Conservation (phyloP, 495 filamentous ascomycete genomes). For the Penicillium salamii region DNA sequence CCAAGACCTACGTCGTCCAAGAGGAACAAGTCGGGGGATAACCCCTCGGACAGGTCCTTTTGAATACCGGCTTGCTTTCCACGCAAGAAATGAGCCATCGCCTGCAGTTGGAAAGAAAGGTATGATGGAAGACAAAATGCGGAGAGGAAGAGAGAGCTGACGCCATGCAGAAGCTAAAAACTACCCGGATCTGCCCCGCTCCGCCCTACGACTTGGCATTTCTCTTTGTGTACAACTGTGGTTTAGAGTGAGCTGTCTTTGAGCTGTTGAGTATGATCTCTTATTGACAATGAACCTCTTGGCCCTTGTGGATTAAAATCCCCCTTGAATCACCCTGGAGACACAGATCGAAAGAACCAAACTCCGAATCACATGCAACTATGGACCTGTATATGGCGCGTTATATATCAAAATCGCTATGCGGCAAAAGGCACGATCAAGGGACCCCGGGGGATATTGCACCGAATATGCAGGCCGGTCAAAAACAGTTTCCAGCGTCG, state of each 20-base stretch:
- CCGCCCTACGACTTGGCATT: slow-evolving; percentile 11
- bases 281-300: too few relatives aligned
- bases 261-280: too few relatives aligned
- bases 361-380: slow-evolving; percentile 16
- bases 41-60: slow-evolving; percentile 79
- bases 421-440: background rate
- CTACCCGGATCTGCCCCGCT: slow-evolving; percentile 27
- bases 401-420: background rate
- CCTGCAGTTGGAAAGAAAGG: slow-evolving; percentile 5
- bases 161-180: slow-evolving; percentile 29
- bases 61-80: slow-evolving; percentile 91
- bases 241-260: too few relatives aligned
- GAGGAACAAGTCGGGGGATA: slow-evolving; percentile 69
- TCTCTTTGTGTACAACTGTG: background rate
- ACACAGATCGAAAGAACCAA: background rate
- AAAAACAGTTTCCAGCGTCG: too few relatives aligned
- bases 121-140: slow-evolving; percentile 10
- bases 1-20: slow-evolving; percentile 69
- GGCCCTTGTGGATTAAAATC: too few relatives aligned
- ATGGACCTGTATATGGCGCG: slow-evolving; percentile 1
- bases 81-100: slow-evolving; percentile 82
- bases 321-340: too few relatives aligned
- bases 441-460: background rate
- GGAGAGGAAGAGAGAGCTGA: slow-evolving; percentile 22
- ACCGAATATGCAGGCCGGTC: too few relatives aligned